phyloP scores from a whole-genome alignment of 768 basidiomycete genomes.

The Rhizopogon vinicolor region DNA sequence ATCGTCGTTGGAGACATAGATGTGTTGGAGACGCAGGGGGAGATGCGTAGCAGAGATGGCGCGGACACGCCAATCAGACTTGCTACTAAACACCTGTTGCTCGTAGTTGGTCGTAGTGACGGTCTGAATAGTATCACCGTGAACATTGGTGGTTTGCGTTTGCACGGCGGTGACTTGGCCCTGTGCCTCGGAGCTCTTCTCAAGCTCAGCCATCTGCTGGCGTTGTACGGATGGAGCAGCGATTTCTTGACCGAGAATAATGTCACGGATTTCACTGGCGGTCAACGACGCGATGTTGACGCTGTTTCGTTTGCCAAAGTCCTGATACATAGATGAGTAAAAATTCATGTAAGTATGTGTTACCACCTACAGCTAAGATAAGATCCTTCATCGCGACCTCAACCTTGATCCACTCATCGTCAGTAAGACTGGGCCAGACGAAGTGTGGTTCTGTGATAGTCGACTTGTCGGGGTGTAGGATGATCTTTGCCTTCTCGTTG shows the following conservation, averaged over 20 bases:
- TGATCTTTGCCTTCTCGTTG: conserved; percentile 99
- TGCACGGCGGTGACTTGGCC: conserved; percentile 94
- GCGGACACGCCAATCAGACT: conserved; percentile 99
- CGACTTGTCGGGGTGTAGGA: conserved; percentile 94
- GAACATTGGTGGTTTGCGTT: conserved; percentile 96
- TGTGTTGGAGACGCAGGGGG: conserved; percentile 93
- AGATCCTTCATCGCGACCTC: conserved; percentile 99
- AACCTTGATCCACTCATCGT: conserved; percentile 99
- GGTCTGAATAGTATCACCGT: conserved; percentile 93
- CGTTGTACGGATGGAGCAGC: conserved; percentile 93
- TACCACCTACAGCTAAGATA: conserved; percentile 67
- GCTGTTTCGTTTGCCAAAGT: conserved; percentile 98
- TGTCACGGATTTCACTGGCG: conserved; percentile 94
- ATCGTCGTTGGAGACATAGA: conserved; percentile 98
- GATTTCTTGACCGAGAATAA: conserved; percentile 98
- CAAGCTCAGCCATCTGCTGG: conserved; percentile 98
- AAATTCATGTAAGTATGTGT: not conserved
- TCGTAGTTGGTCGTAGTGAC: conserved; percentile 93
- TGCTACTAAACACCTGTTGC: conserved; percentile 97
- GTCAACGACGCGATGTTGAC: conserved; percentile 98
- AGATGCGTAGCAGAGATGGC: conserved; percentile 97
- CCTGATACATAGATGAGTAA: conserved; percentile 39
- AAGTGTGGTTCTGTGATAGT: conserved; percentile 98
- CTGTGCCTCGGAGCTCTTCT: conserved; percentile 93
- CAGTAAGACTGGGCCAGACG: conserved; percentile 90